These are phyloP conservation scores for Tetrapisispora iriomotensis DNA, from an alignment of 805 yeast species.

Conservation along the genomic window DNA sequence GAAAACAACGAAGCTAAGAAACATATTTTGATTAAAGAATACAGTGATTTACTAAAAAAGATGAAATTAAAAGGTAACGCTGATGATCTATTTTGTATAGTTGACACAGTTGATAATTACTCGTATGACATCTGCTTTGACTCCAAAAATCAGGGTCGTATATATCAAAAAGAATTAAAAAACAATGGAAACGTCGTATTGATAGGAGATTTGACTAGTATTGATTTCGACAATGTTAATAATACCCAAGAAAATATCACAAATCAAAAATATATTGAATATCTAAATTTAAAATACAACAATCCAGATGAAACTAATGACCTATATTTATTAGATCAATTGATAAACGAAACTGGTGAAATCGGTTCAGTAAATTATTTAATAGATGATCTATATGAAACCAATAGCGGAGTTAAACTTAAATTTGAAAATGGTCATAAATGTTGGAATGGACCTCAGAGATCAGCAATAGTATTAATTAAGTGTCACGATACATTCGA, in stretches of 20 bases:
- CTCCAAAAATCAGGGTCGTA: constrained; percentile 7
- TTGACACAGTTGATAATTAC: constrained; percentile 13
- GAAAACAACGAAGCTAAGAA: constrained; percentile 2
- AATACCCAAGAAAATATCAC: constrained; percentile 3
- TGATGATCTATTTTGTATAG: background rate
- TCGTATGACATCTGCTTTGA: constrained; percentile 16
- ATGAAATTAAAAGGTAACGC: constrained; percentile 1
- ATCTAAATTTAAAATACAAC: constrained; percentile 16
- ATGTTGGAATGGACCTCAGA: constrained; percentile 92
- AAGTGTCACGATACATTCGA: constrained; percentile 52
- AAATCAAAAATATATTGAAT: constrained; percentile 13
- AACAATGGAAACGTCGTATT: constrained; percentile 15
- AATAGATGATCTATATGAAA: constrained; percentile 26
- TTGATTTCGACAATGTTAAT: constrained; percentile 9
- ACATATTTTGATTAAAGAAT: background rate
- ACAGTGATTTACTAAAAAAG: constrained; percentile 9
- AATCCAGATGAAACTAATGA: constrained; percentile 11
- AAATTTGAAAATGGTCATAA: constrained; percentile 53
- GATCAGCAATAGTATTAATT: constrained; percentile 57
- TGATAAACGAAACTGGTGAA: constrained; percentile 14
- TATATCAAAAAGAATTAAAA: constrained; percentile 20
- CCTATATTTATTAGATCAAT: constrained; percentile 12
- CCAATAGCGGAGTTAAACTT: constrained; percentile 28
- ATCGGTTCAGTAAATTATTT: constrained; percentile 13
- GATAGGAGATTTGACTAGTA: constrained; percentile 17